These are phyloP conservation scores for Metarhizium sp. DNA, from an alignment of 2,329 filamentous ascomycete species.

Conservation along the genomic window DNA sequence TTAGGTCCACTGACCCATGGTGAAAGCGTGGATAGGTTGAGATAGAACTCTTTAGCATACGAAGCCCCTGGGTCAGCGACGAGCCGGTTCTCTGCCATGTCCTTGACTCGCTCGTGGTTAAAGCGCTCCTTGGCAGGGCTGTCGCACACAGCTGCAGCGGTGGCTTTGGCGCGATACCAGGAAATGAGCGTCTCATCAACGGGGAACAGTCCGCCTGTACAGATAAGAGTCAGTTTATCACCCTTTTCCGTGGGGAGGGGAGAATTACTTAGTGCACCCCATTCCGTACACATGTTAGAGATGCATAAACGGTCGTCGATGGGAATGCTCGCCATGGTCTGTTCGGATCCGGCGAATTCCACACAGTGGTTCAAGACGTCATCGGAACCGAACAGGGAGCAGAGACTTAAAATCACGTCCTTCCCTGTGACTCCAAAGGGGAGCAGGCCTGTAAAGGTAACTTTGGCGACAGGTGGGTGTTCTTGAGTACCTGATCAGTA, in stretches of 20 bases:
- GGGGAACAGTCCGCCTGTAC: constrained; percentile 48
- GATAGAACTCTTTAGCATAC: constrained; percentile 76
- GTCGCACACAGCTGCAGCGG: constrained; percentile 39
- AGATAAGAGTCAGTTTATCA: background rate
- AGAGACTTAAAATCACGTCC: constrained; percentile 86
- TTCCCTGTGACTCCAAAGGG: constrained; percentile 76
- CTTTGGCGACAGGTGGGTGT: constrained; percentile 69
- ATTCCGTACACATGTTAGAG: constrained; percentile 75
- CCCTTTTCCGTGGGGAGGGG: background rate
- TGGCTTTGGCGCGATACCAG: constrained; percentile 74
- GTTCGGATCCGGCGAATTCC: constrained; percentile 73
- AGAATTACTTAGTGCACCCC: constrained; percentile 51
- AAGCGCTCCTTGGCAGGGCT: constrained; percentile 49
- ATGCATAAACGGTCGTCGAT: constrained; percentile 69
- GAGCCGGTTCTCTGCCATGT: constrained; percentile 58
- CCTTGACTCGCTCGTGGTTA: constrained; percentile 63
- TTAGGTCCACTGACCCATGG: constrained; percentile 85
- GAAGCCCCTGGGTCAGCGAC: constrained; percentile 64
- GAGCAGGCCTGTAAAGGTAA: constrained; percentile 63
- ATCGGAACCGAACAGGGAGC: constrained; percentile 66
- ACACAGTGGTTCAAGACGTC: constrained; percentile 88
- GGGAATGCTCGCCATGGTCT: constrained; percentile 49
- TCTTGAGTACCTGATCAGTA: constrained; percentile 21
- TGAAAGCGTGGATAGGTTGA: constrained; percentile 74
- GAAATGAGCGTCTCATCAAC: constrained; percentile 61